Evolutionary conservation across 371 early-diverging fungal species (phyloP).

Genomic region (Lichtheimia hyalospora): DNA sequence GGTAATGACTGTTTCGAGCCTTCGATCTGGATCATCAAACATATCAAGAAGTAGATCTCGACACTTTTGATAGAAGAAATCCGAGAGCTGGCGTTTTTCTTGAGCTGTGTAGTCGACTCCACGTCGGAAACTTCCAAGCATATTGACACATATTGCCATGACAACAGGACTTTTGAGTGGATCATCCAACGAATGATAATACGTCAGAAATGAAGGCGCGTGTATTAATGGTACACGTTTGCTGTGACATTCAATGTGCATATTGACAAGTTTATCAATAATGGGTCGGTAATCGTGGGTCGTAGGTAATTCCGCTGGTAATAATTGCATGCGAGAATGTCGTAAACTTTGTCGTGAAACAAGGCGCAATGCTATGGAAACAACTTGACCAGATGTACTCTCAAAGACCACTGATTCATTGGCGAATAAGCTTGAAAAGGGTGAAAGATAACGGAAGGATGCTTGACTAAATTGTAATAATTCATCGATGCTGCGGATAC

Average conservation of each 20-base stretch:
- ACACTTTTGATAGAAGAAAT: constrained; percentile 14
- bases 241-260: constrained; percentile 3
- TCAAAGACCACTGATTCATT: constrained; percentile 4
- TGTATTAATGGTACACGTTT: constrained; percentile 3
- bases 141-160: constrained; percentile 13
- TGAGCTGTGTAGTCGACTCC: constrained; percentile 1
- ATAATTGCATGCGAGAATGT: background rate
- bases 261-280: constrained; percentile 2
- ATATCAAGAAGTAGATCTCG: constrained; percentile 10
- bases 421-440: constrained; percentile 11
- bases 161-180: constrained; percentile 12
- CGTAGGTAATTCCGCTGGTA: background rate
- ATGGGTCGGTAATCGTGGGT: background rate
- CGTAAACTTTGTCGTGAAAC: background rate
- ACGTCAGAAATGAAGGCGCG: constrained; percentile 4
- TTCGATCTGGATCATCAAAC: constrained; percentile 22
- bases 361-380: background rate
- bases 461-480: constrained; percentile 8
- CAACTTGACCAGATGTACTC: background rate
- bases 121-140: background rate
- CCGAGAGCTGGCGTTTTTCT: constrained; percentile 15
- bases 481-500: constrained; percentile 11
- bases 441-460: constrained; percentile 11
- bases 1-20: constrained; percentile 14
- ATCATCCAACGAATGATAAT: constrained; percentile 7